Conservation (phyloP, 257 asterid species). For the Lantana camara region DNA sequence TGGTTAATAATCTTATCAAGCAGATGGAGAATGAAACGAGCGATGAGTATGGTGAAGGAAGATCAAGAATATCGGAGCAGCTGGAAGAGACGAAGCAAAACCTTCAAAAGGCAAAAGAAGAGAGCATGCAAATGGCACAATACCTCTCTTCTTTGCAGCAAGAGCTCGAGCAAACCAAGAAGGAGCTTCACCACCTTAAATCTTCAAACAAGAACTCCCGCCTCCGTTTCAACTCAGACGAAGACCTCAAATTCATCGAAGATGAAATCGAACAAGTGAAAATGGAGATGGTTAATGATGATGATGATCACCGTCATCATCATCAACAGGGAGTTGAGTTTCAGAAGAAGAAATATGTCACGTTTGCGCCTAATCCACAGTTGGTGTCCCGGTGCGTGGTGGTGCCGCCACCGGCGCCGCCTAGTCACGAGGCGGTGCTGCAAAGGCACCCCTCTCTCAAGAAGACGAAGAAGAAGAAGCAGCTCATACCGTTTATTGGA, state of each 20-base stretch:
- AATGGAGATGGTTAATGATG: too few species aligned
- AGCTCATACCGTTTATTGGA: constrained; percentile 46
- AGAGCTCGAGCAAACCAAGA: constrained; percentile 65
- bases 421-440: constrained; percentile 40
- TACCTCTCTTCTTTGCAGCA: constrained; percentile 62
- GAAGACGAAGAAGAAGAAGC: constrained; percentile 66
- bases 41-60: constrained; percentile 25
- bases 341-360: constrained; percentile 69
- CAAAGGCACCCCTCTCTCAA: constrained; percentile 67
- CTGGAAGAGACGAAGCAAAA: constrained; percentile 69
- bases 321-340: constrained; percentile 31
- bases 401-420: constrained; percentile 36
- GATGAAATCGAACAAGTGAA: constrained; percentile 29
- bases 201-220: neutral
- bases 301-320: too few species aligned
- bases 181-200: constrained; percentile 57
- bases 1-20: too few species aligned
- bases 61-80: constrained; percentile 42
- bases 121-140: constrained; percentile 59
- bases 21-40: constrained; percentile 51
- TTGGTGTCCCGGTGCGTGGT: constrained; percentile 31
- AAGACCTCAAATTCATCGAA: constrained; percentile 56
- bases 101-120: constrained; percentile 63
- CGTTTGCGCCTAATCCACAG: constrained; percentile 59
- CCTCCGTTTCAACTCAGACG: constrained; percentile 38